Base-by-base conservation (phyloP, 2,329 filamentous ascomycete genomes). In the Pyricularia sp. region DNA sequence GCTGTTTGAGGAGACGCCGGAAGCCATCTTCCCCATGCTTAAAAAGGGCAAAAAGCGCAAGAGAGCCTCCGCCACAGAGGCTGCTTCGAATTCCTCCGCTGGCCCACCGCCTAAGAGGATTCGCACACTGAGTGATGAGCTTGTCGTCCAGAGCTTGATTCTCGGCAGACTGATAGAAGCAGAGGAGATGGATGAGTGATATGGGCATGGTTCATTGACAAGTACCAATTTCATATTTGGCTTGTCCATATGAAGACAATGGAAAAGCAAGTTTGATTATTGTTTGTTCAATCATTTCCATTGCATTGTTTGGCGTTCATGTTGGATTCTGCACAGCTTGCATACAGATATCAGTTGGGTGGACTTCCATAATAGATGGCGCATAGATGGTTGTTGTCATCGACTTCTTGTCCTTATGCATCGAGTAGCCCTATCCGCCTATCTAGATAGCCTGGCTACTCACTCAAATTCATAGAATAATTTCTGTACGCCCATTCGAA, bases 81-180 rank as follows among this genome's bases (percentile, higher is more conserved):
- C 70, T 24, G 73, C 72, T 63, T 30, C 55, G 4, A 26, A 19
- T 8, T 19, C 24, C 1, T 28, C 24, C 16, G 62, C 64, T 40
- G 61, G 33, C 9, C 49, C 67, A 31, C 71, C 76, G 59, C 77
- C 80, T 13, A 79, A 81, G 70, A 82, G 76, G 66, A 79, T 92
- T 49, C 83, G 82, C 67, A 82, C 94, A 60, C 83, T 96, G 64
- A 88, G 87, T 65, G 88, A 96, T 73, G 93, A 97, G 75, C 86
- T 93, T 72, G 86, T 97, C 26, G 87, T 96, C 65, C 93, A 99
- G 79, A 97, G 92, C 74, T 78, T 97, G 66, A 97, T 99, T 68
- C 74, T 96, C 63, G 93, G 93, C 0, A 84, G 86, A 67, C 76
- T 97, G 69, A 84, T 92, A 64, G 88, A 90, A 67, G 83, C 85